Conservation (phyloP, 345 rosid genomes). For the Gossypium anomalum region DNA sequence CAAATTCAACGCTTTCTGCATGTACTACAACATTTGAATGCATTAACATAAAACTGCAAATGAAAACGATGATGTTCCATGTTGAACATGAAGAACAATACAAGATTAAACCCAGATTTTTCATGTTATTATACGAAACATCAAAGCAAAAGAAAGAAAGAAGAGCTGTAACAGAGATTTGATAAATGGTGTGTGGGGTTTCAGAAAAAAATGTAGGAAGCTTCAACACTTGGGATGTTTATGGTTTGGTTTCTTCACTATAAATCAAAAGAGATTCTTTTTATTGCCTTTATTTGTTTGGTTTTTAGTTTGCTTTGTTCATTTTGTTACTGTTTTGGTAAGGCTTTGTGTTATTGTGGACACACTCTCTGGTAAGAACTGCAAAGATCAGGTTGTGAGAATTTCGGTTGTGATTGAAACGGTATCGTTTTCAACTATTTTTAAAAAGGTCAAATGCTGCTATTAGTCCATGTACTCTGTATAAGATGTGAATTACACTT, state of each 20-base stretch:
- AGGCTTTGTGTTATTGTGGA: too few relatives aligned
- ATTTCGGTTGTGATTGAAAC: not conserved
- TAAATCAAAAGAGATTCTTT: not conserved
- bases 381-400: too few relatives aligned
- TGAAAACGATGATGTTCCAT: not conserved
- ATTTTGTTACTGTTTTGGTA: not conserved
- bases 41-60: conserved; percentile 9
- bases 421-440: not conserved
- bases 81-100: conserved; percentile 21
- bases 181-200: not conserved
- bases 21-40: conserved; percentile 24
- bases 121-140: conserved; percentile 21
- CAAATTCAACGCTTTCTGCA: conserved; percentile 50
- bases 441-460: not conserved
- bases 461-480: too few relatives aligned
- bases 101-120: conserved; percentile 13
- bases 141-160: not conserved
- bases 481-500: too few relatives aligned
- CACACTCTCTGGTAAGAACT: too few relatives aligned
- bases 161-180: not conserved
- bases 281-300: not conserved
- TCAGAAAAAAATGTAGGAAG: not conserved
- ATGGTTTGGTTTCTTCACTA: not conserved
- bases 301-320: not conserved
- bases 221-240: not conserved